Base-by-base conservation (phyloP, 2,329 filamentous ascomycete species). In the Lomentospora prolificans region DNA sequence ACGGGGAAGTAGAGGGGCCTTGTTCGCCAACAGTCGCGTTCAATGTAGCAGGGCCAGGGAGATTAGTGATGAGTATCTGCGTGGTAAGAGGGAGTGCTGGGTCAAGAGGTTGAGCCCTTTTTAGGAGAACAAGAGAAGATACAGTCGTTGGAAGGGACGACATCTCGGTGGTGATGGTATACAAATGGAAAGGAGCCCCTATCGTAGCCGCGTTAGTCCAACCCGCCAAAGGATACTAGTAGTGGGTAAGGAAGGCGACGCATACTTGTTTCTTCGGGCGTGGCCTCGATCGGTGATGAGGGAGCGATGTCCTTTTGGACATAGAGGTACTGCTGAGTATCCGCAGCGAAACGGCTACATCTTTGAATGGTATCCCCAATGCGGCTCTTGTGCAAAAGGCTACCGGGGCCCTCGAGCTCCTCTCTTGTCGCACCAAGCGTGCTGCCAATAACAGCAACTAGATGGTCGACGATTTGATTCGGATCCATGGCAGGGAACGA, bases 21-120 rank as follows among this genome's bases (percentile, higher is more conserved):
- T 90, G 86, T 62, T 89, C 84, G 62, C 84, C 79, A 59, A 82
- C 77, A 53, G 80, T 75, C 62, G 80, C 83, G 63, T 82, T 85
- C 58, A 86, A 77, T 59, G 85, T 82, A 55, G 87, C 86, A 58
- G 87, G 83, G 55, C 92, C 89, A 9, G 94, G 91, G 59, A 99
- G 77, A 68, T 95, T 96, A 69, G 92, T 88, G 66, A 96, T 87
- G 66, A 95, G 90, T 64, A 99, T 85, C 73, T 99, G 94, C 57
- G 86, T 86, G 63, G 86, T 85, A 66, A 99, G 83, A 57, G 91
- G 87, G 67, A 90, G 77, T 63, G 80, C 81, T 58, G 89, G 84
- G 69, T 96, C 89, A 72, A 99, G 89, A 54, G 91, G 88, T 67
- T 86, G 84, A 55, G 92, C 87, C 56, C 90, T 85, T 76, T 99